Evolutionary conservation across 2,329 filamentous ascomycete species (phyloP), one percentile per base, ranked within the genome.

Genomic region (Chrysosporium queenslandicum): DNA sequence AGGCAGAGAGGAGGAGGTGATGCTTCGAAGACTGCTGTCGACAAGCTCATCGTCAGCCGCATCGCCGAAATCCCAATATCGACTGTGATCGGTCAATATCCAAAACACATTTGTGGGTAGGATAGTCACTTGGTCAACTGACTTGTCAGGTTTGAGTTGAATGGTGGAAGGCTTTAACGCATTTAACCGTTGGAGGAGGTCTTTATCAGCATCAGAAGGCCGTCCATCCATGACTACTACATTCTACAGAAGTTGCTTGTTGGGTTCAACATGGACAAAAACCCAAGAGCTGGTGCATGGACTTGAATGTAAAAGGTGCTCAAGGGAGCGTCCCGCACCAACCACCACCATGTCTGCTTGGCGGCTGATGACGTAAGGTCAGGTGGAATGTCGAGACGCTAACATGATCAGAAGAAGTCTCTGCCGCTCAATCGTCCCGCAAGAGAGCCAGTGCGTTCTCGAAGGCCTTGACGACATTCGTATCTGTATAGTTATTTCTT

Each of bases 381-480:
- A 34, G 21, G 18, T 40, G 18, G 3, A 2, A 23, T 21, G 4
- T 18, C 12, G 36, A n/a, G n/a, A n/a, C n/a, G n/a, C n/a, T n/a
- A n/a, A n/a, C n/a, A n/a, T n/a, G n/a, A n/a, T n/a, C n/a, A n/a
- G n/a, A n/a, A n/a, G n/a, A n/a, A n/a, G n/a, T n/a, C n/a, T n/a
- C n/a, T n/a, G n/a, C 6, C 29, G 32, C n/a, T 63, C 56, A 62
- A 53, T 66, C 61, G 50, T 68, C 68, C 16, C 55, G 58, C 14
- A 74, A 60, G 14, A 74, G 62, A n/a, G 68, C 68, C 50, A 75
- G 66, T 16, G 72, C 72, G 56, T 60, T 72, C 55, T 74, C 68
- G 56, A 75, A 75, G n/a, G 72, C 72, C 54, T 69, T 70, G 12
- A 75, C 68, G 34, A 74, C 71, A 54, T 71, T 69, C 49, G 59